Base-by-base conservation (phyloP, 2,329 filamentous ascomycete species). In the Calonectria honghensis region DNA sequence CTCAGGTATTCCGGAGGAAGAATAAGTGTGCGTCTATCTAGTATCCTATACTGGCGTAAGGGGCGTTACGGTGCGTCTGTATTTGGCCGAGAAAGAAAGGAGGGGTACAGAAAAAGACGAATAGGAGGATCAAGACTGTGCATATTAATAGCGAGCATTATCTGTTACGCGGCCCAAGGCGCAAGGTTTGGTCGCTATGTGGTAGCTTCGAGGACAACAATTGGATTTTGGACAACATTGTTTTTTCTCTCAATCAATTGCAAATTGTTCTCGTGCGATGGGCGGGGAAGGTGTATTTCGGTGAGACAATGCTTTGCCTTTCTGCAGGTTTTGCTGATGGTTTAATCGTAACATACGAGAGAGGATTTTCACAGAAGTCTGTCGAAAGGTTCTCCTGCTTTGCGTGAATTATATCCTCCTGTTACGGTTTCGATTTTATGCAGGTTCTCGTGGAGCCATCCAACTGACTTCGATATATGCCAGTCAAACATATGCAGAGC, bases 1-100 rank as follows among this genome's bases (percentile, higher is more conserved):
- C 84, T 94, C 93, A 74, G 92, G 92, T 41, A 86, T 91, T 75
- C 92, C 92, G 57, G 93, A 94, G 80, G 93, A 94, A 71, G 81
- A 80, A 50, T 65, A 35, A 45, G 61, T 50, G 39, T 50, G 74
- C 66, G 72, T 72, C 72, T 74, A 73, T 66, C 68, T 39, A 50
- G 68, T 70, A 70, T 68, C 70, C 35, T 79, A 78, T 78, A 66
- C 70, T 75, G 75, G 78, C 78, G 76, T 76, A 74, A 78, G 75
- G 76, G 80, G 80, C 79, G 79, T 81, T 79, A 72, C 75, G 78
- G 63, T 77, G 76, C 68, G 75, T 76, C 67, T 75, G 75, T 77
- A 57, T 78, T 79, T 76, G 74, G 66, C 66, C 68, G 76, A 80
- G 76, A 78, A 76, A 78, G 75, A 78, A 73, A 45, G 70, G 31